Conservation (phyloP, 73 alveolate species). For the Blepharisma stoltei region DNA sequence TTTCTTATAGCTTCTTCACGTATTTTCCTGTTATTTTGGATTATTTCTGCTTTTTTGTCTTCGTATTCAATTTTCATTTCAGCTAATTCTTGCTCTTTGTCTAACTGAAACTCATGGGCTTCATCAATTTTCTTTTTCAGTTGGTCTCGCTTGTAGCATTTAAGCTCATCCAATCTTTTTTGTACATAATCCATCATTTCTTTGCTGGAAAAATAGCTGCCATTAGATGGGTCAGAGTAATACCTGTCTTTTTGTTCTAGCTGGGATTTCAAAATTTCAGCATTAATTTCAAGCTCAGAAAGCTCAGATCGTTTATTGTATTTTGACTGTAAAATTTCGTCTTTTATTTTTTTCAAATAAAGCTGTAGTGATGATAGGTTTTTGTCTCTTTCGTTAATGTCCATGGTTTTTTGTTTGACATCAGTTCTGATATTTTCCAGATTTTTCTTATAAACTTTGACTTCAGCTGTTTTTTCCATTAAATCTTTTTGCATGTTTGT, state of each 20-base stretch:
- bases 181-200: neutral
- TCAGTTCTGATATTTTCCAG: neutral
- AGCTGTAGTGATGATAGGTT: neutral
- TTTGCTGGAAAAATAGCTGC: no score
- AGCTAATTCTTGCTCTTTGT: conserved; percentile 23
- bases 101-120: neutral
- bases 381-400: conserved; percentile 3
- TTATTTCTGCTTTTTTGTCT: conserved; percentile 1
- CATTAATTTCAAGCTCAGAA: conserved; percentile 8
- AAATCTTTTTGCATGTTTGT: neutral
- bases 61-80: conserved; percentile 1
- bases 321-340: neutral
- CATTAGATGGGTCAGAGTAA: neutral
- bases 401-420: neutral
- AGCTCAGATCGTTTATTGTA: neutral
- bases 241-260: neutral
- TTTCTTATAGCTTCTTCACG: conserved; percentile 31
- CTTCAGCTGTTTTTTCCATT: neutral
- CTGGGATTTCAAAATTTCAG: conserved; percentile 11
- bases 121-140: conserved; percentile 1
- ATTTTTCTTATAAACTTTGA: neutral
- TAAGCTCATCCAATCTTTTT: neutral
- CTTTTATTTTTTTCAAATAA: conserved; percentile 8
- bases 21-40: neutral
- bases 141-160: neutral